Evolutionary conservation across 805 yeast genomes (phyloP), one percentile per base, ranked within the genome.

Genomic region (Schwanniomyces yamadae): DNA sequence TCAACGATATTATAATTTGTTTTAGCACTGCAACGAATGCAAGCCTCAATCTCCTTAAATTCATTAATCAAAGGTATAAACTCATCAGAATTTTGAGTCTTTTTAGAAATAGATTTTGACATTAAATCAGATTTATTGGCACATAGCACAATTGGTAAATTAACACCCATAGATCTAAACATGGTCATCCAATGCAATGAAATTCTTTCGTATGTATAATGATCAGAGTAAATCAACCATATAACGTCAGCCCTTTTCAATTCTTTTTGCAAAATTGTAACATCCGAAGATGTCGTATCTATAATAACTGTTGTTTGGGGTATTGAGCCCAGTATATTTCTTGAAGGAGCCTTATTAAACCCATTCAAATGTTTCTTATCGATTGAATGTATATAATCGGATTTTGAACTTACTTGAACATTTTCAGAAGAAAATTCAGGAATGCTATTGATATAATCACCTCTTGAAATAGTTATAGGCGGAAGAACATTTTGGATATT

Each of bases 181-280:
- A 83, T 76, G 34, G 95, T 93, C 75, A 93, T 82, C 99, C 99
- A 93, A 57, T 89, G 89, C 16, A 91, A 66, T 2, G 96, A 80
- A 4, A 93, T 78, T 31, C 98, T 71, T 56, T 93, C 98, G 55
- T 89, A 93, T 0, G 98, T 88, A 54, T 89, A 93, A 52, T 89
- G 95, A 53, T 90, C 98, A 3, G 93, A 77, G 55, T 90, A 93
- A 0, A 93, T 88, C n/a, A 93, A 72, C 91, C 96, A 84, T 2
- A 93, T 84, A 10, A 89, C 97, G 59, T 86, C 91, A 0, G 97
- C 93, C 35, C 76, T 73, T 31, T 95, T 73, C 44, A 93, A 74
- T 54, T 88, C 96, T 21, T 73, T 67, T 39, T 84, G 86, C 10
- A 93, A 61, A 0, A 63, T 55, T 1, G 63, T 61, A 22, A 78